A percentile compares a stretch with the other conserved stretches of the same genome.
These are phyloP conservation scores for Periconia digitata DNA, from an alignment of 2,329 filamentous ascomycete species.

Conservation along the genomic window DNA sequence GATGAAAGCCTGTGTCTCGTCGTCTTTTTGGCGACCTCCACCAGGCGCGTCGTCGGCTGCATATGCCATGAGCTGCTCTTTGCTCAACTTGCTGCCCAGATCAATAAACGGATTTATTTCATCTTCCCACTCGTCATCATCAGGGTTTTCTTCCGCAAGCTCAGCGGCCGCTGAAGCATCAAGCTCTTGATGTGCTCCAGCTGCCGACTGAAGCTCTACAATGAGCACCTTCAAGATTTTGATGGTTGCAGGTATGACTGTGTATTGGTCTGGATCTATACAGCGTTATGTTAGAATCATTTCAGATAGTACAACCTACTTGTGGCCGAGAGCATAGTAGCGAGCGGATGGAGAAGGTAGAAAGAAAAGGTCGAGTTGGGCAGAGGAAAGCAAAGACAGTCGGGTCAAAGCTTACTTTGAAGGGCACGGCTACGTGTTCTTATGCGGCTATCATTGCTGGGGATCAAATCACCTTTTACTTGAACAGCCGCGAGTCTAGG, in stretches of 20 bases:
- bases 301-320: not conserved
- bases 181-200: constrained; percentile 55
- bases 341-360: not conserved
- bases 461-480: constrained; percentile 90
- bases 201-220: constrained; percentile 83
- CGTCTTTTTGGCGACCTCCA: constrained; percentile 68
- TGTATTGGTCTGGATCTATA: constrained; percentile 85
- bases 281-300: constrained; percentile 12
- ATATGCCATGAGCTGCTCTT: constrained; percentile 75
- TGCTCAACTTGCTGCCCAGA: constrained; percentile 59
- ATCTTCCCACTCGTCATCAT: constrained; percentile 73
- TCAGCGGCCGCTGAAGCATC: constrained; percentile 63
- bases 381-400: not conserved
- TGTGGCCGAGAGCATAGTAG: not conserved
- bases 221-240: constrained; percentile 97
- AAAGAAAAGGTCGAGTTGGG: not conserved
- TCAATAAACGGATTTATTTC: constrained; percentile 72
- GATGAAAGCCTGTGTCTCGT: constrained; percentile 86
- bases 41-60: constrained; percentile 56
- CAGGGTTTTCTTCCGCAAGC: constrained; percentile 68
- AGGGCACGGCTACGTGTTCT: constrained; percentile 92
- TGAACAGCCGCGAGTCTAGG: constrained; percentile 73
- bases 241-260: constrained; percentile 79
- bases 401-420: constrained; percentile 60
- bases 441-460: constrained; percentile 72